Percentiles rank a stretch among this genome's conserved stretches.
Conservation (phyloP, 1,139 yeast genomes). For the Cylindricascospora bacillispora region DNA sequence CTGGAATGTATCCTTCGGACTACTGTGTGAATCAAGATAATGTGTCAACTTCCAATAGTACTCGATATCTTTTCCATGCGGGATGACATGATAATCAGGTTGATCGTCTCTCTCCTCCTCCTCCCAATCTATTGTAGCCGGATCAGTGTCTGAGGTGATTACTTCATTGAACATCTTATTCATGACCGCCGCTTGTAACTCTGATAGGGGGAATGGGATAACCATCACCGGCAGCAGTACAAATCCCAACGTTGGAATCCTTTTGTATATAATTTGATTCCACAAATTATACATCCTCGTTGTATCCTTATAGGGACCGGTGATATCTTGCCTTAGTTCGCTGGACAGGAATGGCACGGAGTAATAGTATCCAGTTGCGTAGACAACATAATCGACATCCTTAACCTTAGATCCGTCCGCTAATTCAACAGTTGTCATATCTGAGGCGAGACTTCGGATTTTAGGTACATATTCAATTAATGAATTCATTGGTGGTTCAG, state of each 20-base stretch:
- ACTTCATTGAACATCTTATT: constrained; percentile 43
- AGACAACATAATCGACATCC: constrained; percentile 39
- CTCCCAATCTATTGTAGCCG: not conserved
- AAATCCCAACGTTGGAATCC: constrained; percentile 45
- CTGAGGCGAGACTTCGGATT: constrained; percentile 25
- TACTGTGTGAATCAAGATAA: not conserved
- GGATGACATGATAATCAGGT: constrained; percentile 2
- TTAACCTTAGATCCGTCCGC: constrained; percentile 30
- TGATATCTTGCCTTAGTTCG: constrained; percentile 20
- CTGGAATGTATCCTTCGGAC: not conserved
- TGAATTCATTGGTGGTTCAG: constrained; percentile 21
- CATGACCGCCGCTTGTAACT: constrained; percentile 44
- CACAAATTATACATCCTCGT: constrained; percentile 37
- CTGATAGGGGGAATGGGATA: constrained; percentile 48
- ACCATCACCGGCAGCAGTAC: constrained; percentile 40
- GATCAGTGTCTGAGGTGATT: constrained; percentile 12
- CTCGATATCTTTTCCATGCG: constrained; percentile 2
- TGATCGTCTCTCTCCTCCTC: not conserved
- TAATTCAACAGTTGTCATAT: constrained; percentile 26
- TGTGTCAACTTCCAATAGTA: constrained; percentile 2
- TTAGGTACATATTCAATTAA: constrained; percentile 12
- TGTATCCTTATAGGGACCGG: constrained; percentile 34
- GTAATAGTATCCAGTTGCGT: constrained; percentile 53
- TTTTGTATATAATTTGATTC: constrained; percentile 38
- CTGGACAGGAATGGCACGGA: constrained; percentile 37